Base-by-base conservation (phyloP, 2,329 filamentous ascomycete species). In the Aspergillus pseudotamarii region DNA sequence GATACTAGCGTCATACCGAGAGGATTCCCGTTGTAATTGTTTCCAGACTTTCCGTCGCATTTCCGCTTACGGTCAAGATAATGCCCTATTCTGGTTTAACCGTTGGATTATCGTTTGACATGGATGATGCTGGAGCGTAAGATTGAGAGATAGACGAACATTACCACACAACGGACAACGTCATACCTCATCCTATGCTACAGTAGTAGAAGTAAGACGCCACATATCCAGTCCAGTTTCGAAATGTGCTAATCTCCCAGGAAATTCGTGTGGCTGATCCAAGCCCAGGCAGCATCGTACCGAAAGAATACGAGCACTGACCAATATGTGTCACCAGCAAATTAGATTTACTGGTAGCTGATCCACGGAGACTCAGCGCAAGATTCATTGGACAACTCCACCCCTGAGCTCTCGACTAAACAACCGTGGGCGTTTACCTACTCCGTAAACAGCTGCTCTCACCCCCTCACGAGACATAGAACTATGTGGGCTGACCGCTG, bases 1-100 rank as follows among this genome's bases (percentile, higher is more conserved):
- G 41, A 58, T 58, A 63, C 60, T 68, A 68, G 66, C 58, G 58
- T 14, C 50, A 38, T 66, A 64, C 45, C 34, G 21, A 32, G 26
- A 16, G 46, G 36, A 56, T 34, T 54, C 21, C 51, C n/a, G 14
- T 6, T 23, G 32, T 41, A 28, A 38, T 9, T 9, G 19, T 32
- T n/a, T 51, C 28, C 48, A n/a, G 48, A n/a, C 46, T 12, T 55
- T 55, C 51, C 51, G 32, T 55, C 16, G 32, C 32, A 55, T 55
- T 55, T 36, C 51, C 32, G 51, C 32, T 38, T 38, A 55, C 34
- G 51, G 28, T 26, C 48, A 51, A n/a, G 14, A 32, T 10, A n/a
- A 19, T 41, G 38, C 8, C 16, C 38, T 9, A 41, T 41, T 41
- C 43, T 23, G 43, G 43, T 21, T 21, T 23, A 6, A 23, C 43